These are phyloP conservation scores for Funneliformis geosporum DNA, from an alignment of 192 early-diverging fungal genomes.

Conservation along the genomic window DNA sequence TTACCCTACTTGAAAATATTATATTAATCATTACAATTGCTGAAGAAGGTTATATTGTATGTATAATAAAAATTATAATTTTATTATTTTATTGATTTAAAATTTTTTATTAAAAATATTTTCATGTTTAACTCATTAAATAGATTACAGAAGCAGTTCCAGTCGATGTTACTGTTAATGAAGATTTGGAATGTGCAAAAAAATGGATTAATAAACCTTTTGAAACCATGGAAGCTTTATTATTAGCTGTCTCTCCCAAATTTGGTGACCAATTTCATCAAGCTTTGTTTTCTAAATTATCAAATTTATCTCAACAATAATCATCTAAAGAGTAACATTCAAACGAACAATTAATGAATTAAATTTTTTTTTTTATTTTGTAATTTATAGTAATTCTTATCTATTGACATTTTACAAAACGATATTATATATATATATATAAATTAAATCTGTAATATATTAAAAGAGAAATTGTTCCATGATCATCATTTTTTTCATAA, in stretches of 20 bases:
- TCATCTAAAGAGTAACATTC: not conserved
- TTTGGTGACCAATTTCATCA: slow-evolving; percentile 42
- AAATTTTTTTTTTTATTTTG: not conserved
- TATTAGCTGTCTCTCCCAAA: slow-evolving; percentile 39
- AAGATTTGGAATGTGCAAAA: slow-evolving; percentile 22
- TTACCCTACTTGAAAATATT: slow-evolving; percentile 17
- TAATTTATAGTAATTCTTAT: not conserved
- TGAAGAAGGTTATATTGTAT: slow-evolving; percentile 10
- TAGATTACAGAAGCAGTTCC: not conserved
- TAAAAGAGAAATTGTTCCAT: not conserved
- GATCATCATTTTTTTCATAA: not conserved
- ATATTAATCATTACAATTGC: slow-evolving; percentile 8
- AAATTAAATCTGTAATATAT: not conserved
- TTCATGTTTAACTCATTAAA: not conserved
- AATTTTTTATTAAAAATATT: not conserved
- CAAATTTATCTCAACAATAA: slow-evolving; percentile 22
- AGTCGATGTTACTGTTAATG: not conserved
- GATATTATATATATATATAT: not conserved
- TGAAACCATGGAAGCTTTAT: slow-evolving; percentile 46
- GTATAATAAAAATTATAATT: not conserved
- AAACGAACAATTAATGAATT: not conserved
- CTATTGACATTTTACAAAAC: not conserved
- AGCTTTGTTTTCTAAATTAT: slow-evolving; percentile 38
- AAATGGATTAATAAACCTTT: slow-evolving; percentile 33
- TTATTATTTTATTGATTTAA: not conserved